Conservation (phyloP, 768 basidiomycete genomes). For the Pulveroboletus sp. region DNA sequence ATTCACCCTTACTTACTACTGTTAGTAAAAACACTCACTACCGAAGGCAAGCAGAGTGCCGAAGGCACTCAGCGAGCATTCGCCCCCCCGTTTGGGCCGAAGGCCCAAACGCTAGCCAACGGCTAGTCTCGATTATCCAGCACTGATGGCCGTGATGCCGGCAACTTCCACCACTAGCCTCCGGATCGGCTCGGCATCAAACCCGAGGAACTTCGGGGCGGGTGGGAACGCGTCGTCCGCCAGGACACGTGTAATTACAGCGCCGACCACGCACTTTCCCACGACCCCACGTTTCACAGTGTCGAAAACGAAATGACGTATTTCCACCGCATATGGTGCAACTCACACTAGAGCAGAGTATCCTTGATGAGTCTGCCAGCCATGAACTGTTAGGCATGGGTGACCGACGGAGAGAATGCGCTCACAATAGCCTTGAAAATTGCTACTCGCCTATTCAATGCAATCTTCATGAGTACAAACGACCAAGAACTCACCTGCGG, state of each 20-base stretch:
- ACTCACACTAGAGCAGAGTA: conserved; percentile 21
- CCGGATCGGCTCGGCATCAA: neutral
- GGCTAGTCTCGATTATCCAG: conserved; percentile 4
- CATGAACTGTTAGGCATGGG: conserved; percentile 5
- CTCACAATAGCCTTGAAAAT: conserved; percentile 16
- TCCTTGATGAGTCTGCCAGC: conserved; percentile 8
- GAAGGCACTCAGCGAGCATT: too few species aligned
- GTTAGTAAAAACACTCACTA: too few species aligned
- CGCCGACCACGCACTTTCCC: conserved; percentile 26
- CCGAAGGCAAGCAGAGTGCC: too few species aligned
- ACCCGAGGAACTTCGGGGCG: neutral
- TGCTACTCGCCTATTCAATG: conserved; percentile 6
- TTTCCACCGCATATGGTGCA: conserved; percentile 1
- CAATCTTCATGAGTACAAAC: conserved; percentile 1
- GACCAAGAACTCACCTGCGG: conserved; percentile 17
- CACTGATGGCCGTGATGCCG: conserved; percentile 16
- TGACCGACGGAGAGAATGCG: neutral
- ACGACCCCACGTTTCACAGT: conserved; percentile 41
- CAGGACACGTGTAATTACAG: conserved; percentile 15
- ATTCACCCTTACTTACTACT: too few species aligned
- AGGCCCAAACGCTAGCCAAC: too few species aligned
- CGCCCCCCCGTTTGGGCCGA: too few species aligned
- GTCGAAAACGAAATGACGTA: conserved; percentile 31
- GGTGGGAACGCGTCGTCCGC: conserved; percentile 4
- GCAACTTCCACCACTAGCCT: conserved; percentile 14